A percentile compares a stretch with the other conserved stretches of the same genome.
phyloP scores from a whole-genome alignment of 2,329 filamentous ascomycete species.

The Colletotrichum sp. region DNA sequence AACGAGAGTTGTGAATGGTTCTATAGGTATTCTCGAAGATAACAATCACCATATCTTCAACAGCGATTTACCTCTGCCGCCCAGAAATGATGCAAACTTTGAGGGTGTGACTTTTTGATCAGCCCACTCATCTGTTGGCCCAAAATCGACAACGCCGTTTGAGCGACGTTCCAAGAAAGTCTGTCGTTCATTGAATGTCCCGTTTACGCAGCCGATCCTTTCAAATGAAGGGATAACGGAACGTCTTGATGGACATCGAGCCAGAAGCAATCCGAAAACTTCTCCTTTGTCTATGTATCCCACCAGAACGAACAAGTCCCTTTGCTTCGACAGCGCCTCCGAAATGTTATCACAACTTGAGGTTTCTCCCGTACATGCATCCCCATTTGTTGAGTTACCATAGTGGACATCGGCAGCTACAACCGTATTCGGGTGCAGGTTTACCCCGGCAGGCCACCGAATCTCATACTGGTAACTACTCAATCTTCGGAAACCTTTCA shows the following conservation, averaged over 20 bases:
- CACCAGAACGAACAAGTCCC: neutral
- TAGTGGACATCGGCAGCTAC: neutral
- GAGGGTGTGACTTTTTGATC: neutral
- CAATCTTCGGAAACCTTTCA: neutral
- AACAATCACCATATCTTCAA: neutral
- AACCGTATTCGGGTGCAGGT: neutral
- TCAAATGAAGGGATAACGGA: neutral
- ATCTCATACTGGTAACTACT: neutral
- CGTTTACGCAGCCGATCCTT: neutral
- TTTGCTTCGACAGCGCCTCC: neutral
- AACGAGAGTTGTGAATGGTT: neutral
- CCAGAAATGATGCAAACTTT: neutral
- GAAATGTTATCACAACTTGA: neutral
- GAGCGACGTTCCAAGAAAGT: neutral
- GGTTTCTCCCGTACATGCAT: neutral
- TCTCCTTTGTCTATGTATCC: neutral
- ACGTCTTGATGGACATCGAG: neutral
- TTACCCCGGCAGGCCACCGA: neutral
- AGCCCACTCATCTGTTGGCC: neutral
- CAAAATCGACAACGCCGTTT: neutral
- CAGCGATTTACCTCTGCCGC: neutral
- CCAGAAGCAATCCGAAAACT: neutral
- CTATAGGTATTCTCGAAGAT: neutral
- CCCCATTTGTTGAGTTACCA: neutral
- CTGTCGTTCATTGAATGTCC: neutral